phyloP scores from a whole-genome alignment of 2,329 filamentous ascomycete genomes.

The Davidsoniella eucalypti region DNA sequence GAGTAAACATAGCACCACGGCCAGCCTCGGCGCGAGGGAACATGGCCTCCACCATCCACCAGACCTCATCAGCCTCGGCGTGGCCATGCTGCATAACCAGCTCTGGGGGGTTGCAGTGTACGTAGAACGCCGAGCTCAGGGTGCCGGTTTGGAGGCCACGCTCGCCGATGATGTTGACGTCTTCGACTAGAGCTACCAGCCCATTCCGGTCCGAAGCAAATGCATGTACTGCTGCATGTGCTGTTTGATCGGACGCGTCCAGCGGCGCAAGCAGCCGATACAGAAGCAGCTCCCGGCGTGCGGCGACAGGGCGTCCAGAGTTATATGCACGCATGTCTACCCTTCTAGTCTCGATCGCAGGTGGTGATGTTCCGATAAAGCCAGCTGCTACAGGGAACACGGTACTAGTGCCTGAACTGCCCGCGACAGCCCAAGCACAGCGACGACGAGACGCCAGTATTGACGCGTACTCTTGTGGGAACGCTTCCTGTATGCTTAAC shows the following conservation, averaged over 20 bases:
- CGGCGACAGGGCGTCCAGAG: slow-evolving; percentile 23
- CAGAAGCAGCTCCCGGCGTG: slow-evolving; percentile 31
- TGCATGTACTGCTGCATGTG: slow-evolving; percentile 32
- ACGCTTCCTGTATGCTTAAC: slow-evolving; percentile 28
- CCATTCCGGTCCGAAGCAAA: slow-evolving; percentile 38
- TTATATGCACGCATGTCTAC: slow-evolving; percentile 35
- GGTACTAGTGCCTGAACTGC: slow-evolving; percentile 25
- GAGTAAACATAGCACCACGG: slow-evolving; percentile 30
- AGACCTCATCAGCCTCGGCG: slow-evolving; percentile 21
- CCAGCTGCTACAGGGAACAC: slow-evolving; percentile 20
- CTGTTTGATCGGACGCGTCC: slow-evolving; percentile 24
- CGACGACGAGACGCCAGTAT: slow-evolving; percentile 17
- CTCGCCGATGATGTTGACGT: slow-evolving; percentile 28
- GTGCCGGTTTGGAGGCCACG: slow-evolving; percentile 27
- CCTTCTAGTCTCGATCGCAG: slow-evolving; percentile 36
- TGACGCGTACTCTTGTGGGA: slow-evolving; percentile 21
- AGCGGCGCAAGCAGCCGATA: slow-evolving; percentile 32
- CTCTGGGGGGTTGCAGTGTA: slow-evolving; percentile 33
- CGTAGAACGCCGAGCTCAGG: slow-evolving; percentile 34
- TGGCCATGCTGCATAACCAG: slow-evolving; percentile 26
- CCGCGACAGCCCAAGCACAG: slow-evolving; percentile 31
- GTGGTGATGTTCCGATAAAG: slow-evolving; percentile 24
- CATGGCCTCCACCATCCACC: slow-evolving; percentile 37
- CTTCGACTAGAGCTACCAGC: slow-evolving; percentile 33
- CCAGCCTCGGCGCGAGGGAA: slow-evolving; percentile 32